Percentiles rank a stretch among this genome's conserved stretches.
Evolutionary conservation across 2,329 filamentous ascomycete genomes (phyloP).

Genomic region (Neophaeococcomyces aloes): DNA sequence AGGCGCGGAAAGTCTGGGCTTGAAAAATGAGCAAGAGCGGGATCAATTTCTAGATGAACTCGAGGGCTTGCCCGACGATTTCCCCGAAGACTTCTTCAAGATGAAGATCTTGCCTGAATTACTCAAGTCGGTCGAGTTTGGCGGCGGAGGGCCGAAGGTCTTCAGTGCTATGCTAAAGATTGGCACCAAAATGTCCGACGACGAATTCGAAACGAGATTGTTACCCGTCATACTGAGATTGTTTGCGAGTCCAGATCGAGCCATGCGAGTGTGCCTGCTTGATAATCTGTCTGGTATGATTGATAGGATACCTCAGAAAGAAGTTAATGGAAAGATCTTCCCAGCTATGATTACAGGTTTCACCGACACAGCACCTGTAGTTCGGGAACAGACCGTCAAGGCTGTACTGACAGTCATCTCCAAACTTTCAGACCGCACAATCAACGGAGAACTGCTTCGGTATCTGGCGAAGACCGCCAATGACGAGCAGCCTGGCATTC

Average conservation of each 20-base stretch:
- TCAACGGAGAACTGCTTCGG: conserved; percentile 86
- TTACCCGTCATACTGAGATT: conserved; percentile 78
- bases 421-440: conserved; percentile 82
- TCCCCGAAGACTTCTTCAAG: conserved; percentile 96
- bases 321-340: conserved; percentile 94
- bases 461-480: conserved; percentile 93
- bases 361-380: conserved; percentile 78
- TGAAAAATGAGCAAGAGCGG: conserved; percentile 75
- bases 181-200: conserved; percentile 69
- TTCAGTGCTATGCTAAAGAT: conserved; percentile 86
- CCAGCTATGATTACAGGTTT: conserved; percentile 92
- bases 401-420: conserved; percentile 76
- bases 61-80: conserved; percentile 79
- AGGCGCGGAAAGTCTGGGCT: conserved; percentile 80
- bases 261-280: conserved; percentile 78
- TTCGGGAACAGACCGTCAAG: conserved; percentile 92
- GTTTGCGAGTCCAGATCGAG: conserved; percentile 84
- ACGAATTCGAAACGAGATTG: conserved; percentile 78
- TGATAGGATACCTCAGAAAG: conserved; percentile 73
- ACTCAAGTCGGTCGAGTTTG: conserved; percentile 98
- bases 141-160: conserved; percentile 85
- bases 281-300: conserved; percentile 88
- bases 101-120: conserved; percentile 92
- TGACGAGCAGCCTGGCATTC: conserved; percentile 91
- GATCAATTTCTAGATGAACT: conserved; percentile 76